Evolutionary conservation across 176 grass and related monocot genomes (phyloP).

Genomic region (Avena atlantica): DNA sequence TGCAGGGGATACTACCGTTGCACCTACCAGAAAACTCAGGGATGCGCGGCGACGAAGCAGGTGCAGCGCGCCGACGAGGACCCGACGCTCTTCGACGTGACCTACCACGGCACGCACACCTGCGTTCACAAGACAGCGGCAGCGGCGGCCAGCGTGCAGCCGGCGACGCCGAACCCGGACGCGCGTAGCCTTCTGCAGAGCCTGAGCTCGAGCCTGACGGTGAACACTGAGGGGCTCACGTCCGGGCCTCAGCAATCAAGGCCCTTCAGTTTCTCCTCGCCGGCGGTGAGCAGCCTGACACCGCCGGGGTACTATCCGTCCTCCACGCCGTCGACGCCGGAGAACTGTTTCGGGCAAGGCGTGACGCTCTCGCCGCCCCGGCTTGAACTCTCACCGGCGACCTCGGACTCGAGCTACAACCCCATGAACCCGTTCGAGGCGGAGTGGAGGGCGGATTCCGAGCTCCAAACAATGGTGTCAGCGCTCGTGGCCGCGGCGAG

Average conservation of each 20-base stretch:
- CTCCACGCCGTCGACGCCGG: slow-evolving; percentile 35
- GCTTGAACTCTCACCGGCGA: slow-evolving; percentile 51
- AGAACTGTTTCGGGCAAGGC: too few relatives aligned
- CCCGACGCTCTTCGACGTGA: slow-evolving; percentile 56
- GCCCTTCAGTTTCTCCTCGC: slow-evolving; percentile 48
- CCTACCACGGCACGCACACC: slow-evolving; percentile 69
- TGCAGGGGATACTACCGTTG: slow-evolving; percentile 81
- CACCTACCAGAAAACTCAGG: slow-evolving; percentile 50
- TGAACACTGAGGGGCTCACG: slow-evolving; percentile 48
- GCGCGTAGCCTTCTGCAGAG: slow-evolving; percentile 28
- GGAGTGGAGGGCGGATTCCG: slow-evolving; percentile 11
- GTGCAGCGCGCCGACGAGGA: slow-evolving; percentile 73
- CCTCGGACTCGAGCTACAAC: slow-evolving; percentile 53
- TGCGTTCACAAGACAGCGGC: slow-evolving; percentile 34
- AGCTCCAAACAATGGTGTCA: slow-evolving; percentile 50
- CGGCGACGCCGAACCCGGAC: slow-evolving; percentile 21
- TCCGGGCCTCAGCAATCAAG: neutral
- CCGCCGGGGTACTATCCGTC: slow-evolving; percentile 28
- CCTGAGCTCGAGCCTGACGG: slow-evolving; percentile 40
- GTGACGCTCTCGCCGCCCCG: neutral
- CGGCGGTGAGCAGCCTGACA: slow-evolving; percentile 6
- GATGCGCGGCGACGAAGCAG: slow-evolving; percentile 69
- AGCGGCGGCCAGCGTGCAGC: neutral
- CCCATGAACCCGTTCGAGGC: slow-evolving; percentile 22
- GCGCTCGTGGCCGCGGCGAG: slow-evolving; percentile 38